Conservation (phyloP, 805 yeast species). For the Helenozyma rhizophorensis region DNA sequence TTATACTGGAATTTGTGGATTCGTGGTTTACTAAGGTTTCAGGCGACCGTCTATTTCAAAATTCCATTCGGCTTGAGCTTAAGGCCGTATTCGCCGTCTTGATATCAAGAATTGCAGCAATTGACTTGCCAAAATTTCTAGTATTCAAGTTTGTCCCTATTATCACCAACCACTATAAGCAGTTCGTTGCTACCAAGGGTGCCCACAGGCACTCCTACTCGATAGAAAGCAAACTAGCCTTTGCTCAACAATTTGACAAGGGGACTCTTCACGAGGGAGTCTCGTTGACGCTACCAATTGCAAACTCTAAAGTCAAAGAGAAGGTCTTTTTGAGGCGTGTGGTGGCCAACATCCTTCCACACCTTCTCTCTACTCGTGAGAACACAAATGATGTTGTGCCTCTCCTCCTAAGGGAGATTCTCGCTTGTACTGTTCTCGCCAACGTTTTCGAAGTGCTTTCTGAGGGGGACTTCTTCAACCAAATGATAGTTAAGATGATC, state of each 20-base stretch:
- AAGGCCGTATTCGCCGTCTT: slow-evolving; percentile 38
- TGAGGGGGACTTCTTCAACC: slow-evolving; percentile 78
- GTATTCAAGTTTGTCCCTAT: slow-evolving; percentile 61
- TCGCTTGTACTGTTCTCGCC: slow-evolving; percentile 45
- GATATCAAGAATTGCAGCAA: slow-evolving; percentile 32
- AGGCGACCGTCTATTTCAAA: slow-evolving; percentile 23
- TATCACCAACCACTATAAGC: slow-evolving; percentile 57
- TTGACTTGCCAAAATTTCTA: slow-evolving; percentile 55
- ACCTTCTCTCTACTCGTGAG: slow-evolving; percentile 44
- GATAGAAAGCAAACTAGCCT: slow-evolving; percentile 34
- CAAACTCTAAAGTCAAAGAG: slow-evolving; percentile 30
- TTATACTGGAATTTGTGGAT: slow-evolving; percentile 50
- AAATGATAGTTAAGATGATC: slow-evolving; percentile 51
- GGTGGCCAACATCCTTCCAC: slow-evolving; percentile 43
- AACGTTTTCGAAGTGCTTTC: slow-evolving; percentile 54
- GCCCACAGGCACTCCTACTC: slow-evolving; percentile 20
- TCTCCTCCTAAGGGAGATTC: slow-evolving; percentile 56
- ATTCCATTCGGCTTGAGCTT: slow-evolving; percentile 43
- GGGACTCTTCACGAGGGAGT: slow-evolving; percentile 60
- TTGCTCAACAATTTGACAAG: slow-evolving; percentile 42
- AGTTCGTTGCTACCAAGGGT: slow-evolving; percentile 30
- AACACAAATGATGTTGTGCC: slow-evolving; percentile 45
- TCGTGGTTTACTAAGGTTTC: slow-evolving; percentile 54
- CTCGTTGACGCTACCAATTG: slow-evolving; percentile 31
- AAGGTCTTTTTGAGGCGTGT: slow-evolving; percentile 46